Conservation (phyloP, 345 rosid genomes). For the Eucalyptus pauciflora region DNA sequence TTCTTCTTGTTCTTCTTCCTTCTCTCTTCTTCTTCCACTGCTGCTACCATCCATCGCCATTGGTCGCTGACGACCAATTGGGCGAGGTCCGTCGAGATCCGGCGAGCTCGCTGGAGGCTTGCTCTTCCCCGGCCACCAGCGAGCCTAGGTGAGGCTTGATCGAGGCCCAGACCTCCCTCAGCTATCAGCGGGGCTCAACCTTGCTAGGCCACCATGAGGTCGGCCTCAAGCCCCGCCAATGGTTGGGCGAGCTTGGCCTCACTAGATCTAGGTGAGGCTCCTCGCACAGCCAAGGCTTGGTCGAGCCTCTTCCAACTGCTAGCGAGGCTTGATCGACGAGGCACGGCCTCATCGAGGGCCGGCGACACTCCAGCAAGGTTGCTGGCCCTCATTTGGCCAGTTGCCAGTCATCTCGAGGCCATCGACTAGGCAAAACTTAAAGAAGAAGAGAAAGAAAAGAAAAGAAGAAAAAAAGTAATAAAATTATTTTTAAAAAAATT, state of each 20-base stretch:
- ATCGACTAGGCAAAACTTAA: fast-evolving
- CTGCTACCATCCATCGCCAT: fast-evolving
- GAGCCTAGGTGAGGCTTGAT: too few relatives aligned
- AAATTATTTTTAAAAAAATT: too few relatives aligned
- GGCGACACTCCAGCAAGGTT: fast-evolving
- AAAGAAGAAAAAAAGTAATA: fast-evolving
- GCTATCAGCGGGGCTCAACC: too few relatives aligned
- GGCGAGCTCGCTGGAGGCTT: fast-evolving
- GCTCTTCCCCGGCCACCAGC: too few relatives aligned
- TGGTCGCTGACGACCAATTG: fast-evolving
- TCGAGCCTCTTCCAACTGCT: fast-evolving
- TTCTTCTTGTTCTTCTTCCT: too few relatives aligned
- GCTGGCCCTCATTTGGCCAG: fast-evolving
- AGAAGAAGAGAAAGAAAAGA: too few relatives aligned
- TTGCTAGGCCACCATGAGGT: fast-evolving
- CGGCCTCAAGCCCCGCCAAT: fast-evolving
- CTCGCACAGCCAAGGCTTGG: fast-evolving
- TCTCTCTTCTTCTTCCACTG: too few relatives aligned
- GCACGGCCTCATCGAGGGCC: fast-evolving
- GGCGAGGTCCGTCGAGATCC: fast-evolving
- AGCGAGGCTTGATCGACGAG: fast-evolving
- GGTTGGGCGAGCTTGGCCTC: too few relatives aligned
- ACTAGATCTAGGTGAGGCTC: fast-evolving
- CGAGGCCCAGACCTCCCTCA: too few relatives aligned
- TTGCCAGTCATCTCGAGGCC: fast-evolving